Conservation (phyloP, 495 filamentous ascomycete species). For the Daldinia decipiens region DNA sequence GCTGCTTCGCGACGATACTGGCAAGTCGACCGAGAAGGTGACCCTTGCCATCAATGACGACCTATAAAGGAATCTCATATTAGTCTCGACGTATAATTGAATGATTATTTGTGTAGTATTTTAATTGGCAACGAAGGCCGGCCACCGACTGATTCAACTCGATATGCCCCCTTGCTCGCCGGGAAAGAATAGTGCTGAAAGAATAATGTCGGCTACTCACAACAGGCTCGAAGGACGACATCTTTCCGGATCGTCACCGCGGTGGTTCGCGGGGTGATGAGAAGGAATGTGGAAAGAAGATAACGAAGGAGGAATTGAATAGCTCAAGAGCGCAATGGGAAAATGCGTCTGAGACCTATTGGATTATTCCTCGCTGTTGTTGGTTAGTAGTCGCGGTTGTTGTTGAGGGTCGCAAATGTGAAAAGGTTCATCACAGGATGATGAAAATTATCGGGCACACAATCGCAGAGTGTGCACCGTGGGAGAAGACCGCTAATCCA, state of each 20-base stretch:
- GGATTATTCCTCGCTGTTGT: slow-evolving; percentile 47
- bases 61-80: slow-evolving; percentile 60
- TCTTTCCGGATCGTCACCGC: slow-evolving; percentile 70
- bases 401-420: slow-evolving; percentile 49
- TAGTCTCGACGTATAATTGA: slow-evolving; percentile 8
- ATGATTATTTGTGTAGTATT: slow-evolving; percentile 9
- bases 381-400: slow-evolving; percentile 50
- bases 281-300: slow-evolving; percentile 41
- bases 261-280: slow-evolving; percentile 31
- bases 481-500: slow-evolving; percentile 49
- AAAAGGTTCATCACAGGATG: slow-evolving; percentile 31
- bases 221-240: slow-evolving; percentile 97
- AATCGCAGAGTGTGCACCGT: slow-evolving; percentile 46
- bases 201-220: slow-evolving; percentile 68
- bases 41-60: slow-evolving; percentile 99
- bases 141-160: slow-evolving; percentile 3
- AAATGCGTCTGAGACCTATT: slow-evolving; percentile 48
- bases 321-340: slow-evolving; percentile 47
- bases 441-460: slow-evolving; percentile 49
- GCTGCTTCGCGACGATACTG: slow-evolving; percentile 98
- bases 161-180: slow-evolving; percentile 5
- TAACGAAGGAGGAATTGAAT: slow-evolving; percentile 43
- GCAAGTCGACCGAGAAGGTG: slow-evolving; percentile 99
- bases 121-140: neutral
- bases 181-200: slow-evolving; percentile 8